A percentile compares a stretch with the other conserved stretches of the same genome.
Conservation (phyloP, 176 grass and related monocot species). For the Carex scoparia region DNA sequence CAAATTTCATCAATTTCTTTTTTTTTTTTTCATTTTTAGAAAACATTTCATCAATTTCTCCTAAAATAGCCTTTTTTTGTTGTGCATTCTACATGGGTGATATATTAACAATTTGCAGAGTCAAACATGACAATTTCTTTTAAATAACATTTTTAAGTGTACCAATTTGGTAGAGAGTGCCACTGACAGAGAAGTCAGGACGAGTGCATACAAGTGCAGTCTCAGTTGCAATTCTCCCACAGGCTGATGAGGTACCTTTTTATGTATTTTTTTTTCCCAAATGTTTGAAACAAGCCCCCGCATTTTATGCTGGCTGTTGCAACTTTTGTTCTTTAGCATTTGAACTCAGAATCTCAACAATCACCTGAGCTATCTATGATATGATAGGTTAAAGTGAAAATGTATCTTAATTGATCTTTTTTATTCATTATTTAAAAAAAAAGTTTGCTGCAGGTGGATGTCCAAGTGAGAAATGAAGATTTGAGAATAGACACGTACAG, state of each 20-base stretch:
- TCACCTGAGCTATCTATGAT: not conserved
- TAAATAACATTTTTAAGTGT: not conserved
- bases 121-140: not conserved
- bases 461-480: conserved; percentile 82
- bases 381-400: not conserved
- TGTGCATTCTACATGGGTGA: not conserved
- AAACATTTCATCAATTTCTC: too few relatives aligned
- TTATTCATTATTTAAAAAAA: not conserved
- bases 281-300: not conserved
- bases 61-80: not conserved
- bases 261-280: too few relatives aligned
- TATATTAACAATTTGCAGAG: not conserved
- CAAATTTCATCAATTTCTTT: not conserved
- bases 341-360: not conserved
- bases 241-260: conserved; percentile 70
- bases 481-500: conserved; percentile 90
- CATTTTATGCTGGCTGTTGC: not conserved
- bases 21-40: not conserved
- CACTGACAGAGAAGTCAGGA: conserved; percentile 89
- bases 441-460: conserved; percentile 49
- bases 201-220: conserved; percentile 93
- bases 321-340: not conserved
- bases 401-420: not conserved
- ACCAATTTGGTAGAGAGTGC: conserved; percentile 55
- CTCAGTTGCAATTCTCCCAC: conserved; percentile 87